These are phyloP conservation scores for Thermochaetoides thermophila DNA, from an alignment of 495 filamentous ascomycete species.

Conservation along the genomic window DNA sequence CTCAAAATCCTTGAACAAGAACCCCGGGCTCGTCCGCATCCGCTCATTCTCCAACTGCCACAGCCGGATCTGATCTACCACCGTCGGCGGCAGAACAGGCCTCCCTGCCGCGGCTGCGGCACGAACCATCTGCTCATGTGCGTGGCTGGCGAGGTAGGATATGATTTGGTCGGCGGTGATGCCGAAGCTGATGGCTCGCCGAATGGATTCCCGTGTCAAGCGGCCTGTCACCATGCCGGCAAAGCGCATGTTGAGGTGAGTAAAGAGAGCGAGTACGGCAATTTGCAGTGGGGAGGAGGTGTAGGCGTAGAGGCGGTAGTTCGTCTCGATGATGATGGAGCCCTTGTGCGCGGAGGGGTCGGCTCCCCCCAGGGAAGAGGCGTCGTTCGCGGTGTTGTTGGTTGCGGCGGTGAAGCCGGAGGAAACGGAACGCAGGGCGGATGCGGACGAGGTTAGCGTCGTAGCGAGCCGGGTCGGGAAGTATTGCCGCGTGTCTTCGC, in stretches of 20 bases:
- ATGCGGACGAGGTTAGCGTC: slow-evolving; percentile 72
- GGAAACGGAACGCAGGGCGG: slow-evolving; percentile 48
- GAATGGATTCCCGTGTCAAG: slow-evolving; percentile 73
- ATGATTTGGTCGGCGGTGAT: slow-evolving; percentile 95
- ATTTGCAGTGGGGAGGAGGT: slow-evolving; percentile 86
- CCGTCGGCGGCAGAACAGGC: slow-evolving; percentile 76
- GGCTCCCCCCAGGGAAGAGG: slow-evolving; percentile 23
- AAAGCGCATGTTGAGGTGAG: slow-evolving; percentile 70
- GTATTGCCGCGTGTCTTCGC: slow-evolving; percentile 45
- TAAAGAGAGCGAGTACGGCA: slow-evolving; percentile 82
- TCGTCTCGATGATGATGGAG: slow-evolving; percentile 95
- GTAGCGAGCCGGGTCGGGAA: slow-evolving; percentile 91
- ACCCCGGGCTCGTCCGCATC: slow-evolving; percentile 68
- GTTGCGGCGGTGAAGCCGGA: slow-evolving; percentile 34
- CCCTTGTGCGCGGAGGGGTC: slow-evolving; percentile 34
- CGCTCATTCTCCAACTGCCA: slow-evolving; percentile 97
- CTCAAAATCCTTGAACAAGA: slow-evolving; percentile 80
- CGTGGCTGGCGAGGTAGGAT: slow-evolving; percentile 70
- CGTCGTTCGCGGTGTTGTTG: slow-evolving; percentile 32
- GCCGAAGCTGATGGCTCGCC: slow-evolving; percentile 70
- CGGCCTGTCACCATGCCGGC: slow-evolving; percentile 84
- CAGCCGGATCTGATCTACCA: slow-evolving; percentile 90
- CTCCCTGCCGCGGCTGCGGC: slow-evolving; percentile 36
- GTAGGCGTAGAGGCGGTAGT: slow-evolving; percentile 95
- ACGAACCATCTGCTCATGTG: slow-evolving; percentile 81